Base-by-base conservation (phyloP, 176 grass and related monocot genomes). In the Aegilops longissima region DNA sequence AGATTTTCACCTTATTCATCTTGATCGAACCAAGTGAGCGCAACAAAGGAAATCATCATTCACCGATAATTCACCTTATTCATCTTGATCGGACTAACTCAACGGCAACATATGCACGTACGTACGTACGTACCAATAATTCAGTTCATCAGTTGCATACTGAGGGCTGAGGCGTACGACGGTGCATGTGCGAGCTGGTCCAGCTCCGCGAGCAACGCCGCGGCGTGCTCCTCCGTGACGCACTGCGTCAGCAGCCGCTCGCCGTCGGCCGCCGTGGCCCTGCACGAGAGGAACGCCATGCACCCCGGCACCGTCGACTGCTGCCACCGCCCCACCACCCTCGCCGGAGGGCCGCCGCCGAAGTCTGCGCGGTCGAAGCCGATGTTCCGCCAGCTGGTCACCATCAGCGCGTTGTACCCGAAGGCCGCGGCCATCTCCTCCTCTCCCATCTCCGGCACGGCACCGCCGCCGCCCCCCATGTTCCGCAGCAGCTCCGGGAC, bases 201-300 rank as follows among this genome's bases (percentile, higher is more conserved):
- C 16, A 85, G 29, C 12, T 85, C 83, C 0, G 6, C 20, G 4
- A 16, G 13, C 4, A 85, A 85, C 1, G 73, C 83, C 4, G 13
- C 73, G 20, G 61, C 83, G 83, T 85, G 83, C 42, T 77, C 83
- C 30, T 9, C 40, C 61, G n/a, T 77, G 61, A 85, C 61, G 42
- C 73, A 85, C 5, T 66, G 21, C 40, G 61, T 51, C 21, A 66
- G 31, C 30, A 85, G 45, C 2, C 62, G 76, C 39, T 67, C 61
- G 21, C 62, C 83, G 29, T 49, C 61, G 73, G 0, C 45, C 4
- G 25, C 44, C 29, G 44, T 35, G 21, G 61, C 83, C 42, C 14
- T 54, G 42, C 83, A 76, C 5, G 83, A 56, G 12, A 58, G 77
- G 66, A 40, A 62, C 52, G 78, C 35, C 85, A 86, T 69, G 52